A percentile compares a stretch with the other conserved stretches of the same genome.
phyloP scores from a whole-genome alignment of 2,329 filamentous ascomycete species.

The Diplocarpon mali region DNA sequence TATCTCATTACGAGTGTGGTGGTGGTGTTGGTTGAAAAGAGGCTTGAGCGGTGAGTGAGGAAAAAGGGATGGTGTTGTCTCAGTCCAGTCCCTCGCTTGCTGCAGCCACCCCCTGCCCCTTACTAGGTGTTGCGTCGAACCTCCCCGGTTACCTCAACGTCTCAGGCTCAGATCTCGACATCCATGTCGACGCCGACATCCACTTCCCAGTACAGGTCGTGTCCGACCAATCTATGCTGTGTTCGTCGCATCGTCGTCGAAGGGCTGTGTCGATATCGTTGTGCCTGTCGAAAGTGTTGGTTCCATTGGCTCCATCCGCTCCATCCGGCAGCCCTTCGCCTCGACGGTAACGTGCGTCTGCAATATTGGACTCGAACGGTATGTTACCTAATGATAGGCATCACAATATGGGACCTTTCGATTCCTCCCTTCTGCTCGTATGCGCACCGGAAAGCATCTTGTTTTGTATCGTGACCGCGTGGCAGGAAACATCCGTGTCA shows the following conservation, averaged over 20 bases:
- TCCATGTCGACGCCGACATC: background rate
- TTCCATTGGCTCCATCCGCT: background rate
- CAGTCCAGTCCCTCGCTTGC: background rate
- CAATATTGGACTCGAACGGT: slow-evolving; percentile 3
- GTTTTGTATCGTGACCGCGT: too few species aligned
- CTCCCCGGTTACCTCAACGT: background rate
- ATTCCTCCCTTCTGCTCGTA: background rate
- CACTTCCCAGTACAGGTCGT: background rate
- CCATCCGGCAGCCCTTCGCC: background rate
- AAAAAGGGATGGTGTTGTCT: background rate
- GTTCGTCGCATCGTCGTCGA: background rate
- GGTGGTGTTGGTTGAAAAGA: background rate
- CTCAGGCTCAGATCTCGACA: background rate
- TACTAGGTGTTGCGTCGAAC: background rate
- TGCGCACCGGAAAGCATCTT: background rate
- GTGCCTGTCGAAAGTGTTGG: too few species aligned
- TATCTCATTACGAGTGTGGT: too few species aligned
- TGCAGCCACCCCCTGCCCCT: background rate
- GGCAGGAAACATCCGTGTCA: too few species aligned
- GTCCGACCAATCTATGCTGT: background rate
- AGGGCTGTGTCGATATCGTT: background rate
- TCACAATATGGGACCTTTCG: background rate
- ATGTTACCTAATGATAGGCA: background rate
- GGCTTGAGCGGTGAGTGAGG: background rate
- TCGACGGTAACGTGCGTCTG: slow-evolving; percentile 4